A percentile compares a stretch with the other conserved stretches of the same genome.
phyloP scores from a whole-genome alignment of 2,329 filamentous ascomycete genomes.

The Trichoderma semiorbis region DNA sequence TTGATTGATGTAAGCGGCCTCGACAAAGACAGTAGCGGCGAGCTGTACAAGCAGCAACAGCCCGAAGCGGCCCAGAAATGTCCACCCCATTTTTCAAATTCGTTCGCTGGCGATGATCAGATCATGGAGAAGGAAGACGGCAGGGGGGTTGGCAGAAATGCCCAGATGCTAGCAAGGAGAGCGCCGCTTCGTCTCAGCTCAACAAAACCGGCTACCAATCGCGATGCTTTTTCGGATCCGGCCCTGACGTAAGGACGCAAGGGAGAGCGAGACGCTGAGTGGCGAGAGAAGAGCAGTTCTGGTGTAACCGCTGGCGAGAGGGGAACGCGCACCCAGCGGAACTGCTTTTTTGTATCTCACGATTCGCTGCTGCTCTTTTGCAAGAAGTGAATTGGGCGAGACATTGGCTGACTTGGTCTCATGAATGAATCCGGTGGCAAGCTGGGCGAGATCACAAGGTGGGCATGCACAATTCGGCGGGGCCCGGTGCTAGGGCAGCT shows the following conservation, averaged over 20 bases:
- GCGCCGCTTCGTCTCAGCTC: not conserved
- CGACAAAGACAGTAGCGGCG: not conserved
- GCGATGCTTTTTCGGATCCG: not conserved
- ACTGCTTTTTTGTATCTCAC: not conserved
- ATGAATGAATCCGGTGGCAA: slow-evolving; percentile 8
- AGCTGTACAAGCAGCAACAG: slow-evolving; percentile 9
- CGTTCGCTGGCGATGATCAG: not conserved
- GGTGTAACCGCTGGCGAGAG: not conserved
- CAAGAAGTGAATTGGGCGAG: not conserved
- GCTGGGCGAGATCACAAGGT: slow-evolving; percentile 17
- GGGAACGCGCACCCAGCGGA: not conserved
- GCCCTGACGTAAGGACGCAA: not conserved
- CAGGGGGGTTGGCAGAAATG: not conserved
- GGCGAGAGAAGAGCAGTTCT: not conserved
- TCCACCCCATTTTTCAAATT: slow-evolving; percentile 7
- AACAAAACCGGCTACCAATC: not conserved
- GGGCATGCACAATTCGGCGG: slow-evolving; percentile 13
- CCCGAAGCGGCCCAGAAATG: slow-evolving; percentile 1
- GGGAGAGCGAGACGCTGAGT: not conserved
- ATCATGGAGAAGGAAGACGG: not conserved
- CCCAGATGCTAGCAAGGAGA: not conserved
- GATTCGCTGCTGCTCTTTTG: not conserved
- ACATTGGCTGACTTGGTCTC: slow-evolving; percentile 5
- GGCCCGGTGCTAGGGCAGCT: not conserved
- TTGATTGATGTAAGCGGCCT: slow-evolving; percentile 8